Conservation (phyloP, 176 grass and related monocot species). For the Carex parvula region DNA sequence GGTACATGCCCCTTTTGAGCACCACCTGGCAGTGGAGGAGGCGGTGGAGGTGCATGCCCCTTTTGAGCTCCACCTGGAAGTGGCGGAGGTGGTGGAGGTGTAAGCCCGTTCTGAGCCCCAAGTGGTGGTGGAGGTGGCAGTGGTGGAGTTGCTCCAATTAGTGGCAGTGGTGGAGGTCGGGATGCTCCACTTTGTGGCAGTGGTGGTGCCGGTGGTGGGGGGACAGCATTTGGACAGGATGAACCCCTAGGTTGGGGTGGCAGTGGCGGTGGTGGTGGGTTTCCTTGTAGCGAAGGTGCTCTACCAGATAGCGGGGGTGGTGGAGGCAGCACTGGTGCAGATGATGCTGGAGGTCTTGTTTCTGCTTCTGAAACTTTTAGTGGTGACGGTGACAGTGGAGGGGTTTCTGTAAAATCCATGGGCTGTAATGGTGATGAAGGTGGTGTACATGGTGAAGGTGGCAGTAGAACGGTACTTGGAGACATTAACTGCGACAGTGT, state of each 20-base stretch:
- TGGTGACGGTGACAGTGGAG: constrained; percentile 29
- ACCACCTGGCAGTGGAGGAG: constrained; percentile 8
- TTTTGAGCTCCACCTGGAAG: background rate
- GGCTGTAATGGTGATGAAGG: background rate
- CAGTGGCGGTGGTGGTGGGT: constrained; percentile 19
- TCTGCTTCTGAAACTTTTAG: background rate
- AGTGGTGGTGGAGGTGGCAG: background rate
- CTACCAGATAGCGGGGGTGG: constrained; percentile 20
- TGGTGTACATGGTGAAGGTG: background rate
- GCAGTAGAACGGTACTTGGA: background rate
- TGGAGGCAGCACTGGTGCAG: constrained; percentile 22
- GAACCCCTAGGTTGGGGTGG: constrained; percentile 8
- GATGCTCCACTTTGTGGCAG: too few species aligned
- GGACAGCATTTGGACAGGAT: too few species aligned
- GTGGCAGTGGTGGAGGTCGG: background rate
- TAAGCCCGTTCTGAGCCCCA: background rate
- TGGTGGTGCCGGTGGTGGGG: background rate
- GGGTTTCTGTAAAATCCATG: constrained; percentile 3
- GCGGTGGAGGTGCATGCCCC: background rate
- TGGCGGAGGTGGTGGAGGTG: background rate
- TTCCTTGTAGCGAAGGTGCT: too few species aligned
- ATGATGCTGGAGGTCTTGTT: background rate
- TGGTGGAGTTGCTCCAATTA: background rate
- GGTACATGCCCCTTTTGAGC: background rate
- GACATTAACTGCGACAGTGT: background rate